phyloP scores from a whole-genome alignment of 306 rosid species.

The Fragaria vesca region DNA sequence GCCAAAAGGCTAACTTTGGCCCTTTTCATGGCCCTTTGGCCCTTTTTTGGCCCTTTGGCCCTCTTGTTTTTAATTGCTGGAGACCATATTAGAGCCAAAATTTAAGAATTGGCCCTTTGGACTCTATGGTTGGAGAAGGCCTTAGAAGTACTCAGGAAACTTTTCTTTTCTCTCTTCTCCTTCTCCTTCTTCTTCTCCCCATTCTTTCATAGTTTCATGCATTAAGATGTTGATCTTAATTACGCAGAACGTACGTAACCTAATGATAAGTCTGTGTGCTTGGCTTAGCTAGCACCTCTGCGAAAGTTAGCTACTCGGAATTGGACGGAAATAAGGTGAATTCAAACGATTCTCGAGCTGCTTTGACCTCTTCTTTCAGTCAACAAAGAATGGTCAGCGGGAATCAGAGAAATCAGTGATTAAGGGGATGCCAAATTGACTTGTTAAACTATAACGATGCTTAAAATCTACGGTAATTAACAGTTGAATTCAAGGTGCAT shows the following conservation, averaged over 20 bases:
- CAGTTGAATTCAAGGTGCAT: constrained; percentile 6
- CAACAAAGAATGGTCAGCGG: not conserved
- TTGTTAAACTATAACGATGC: not conserved
- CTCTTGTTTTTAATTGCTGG: no score
- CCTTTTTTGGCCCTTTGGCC: no score
- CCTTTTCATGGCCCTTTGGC: no score
- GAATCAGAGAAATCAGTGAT: not conserved
- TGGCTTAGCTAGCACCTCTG: not conserved
- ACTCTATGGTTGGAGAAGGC: no score
- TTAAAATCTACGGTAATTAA: not conserved
- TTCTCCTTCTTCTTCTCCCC: not conserved
- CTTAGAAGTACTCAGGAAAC: not conserved
- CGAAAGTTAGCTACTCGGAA: not conserved
- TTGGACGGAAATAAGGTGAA: constrained; percentile 5
- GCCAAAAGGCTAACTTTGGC: no score
- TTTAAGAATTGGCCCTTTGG: no score
- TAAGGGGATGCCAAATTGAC: no score
- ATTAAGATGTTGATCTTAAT: not conserved
- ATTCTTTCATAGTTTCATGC: not conserved
- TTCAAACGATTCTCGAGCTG: not conserved
- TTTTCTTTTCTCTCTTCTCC: not conserved
- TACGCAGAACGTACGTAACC: not conserved
- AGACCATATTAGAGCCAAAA: no score
- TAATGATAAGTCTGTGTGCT: not conserved
- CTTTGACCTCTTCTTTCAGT: not conserved